Base-by-base conservation (phyloP, 2,329 filamentous ascomycete species). In the Apiospora arundinis region DNA sequence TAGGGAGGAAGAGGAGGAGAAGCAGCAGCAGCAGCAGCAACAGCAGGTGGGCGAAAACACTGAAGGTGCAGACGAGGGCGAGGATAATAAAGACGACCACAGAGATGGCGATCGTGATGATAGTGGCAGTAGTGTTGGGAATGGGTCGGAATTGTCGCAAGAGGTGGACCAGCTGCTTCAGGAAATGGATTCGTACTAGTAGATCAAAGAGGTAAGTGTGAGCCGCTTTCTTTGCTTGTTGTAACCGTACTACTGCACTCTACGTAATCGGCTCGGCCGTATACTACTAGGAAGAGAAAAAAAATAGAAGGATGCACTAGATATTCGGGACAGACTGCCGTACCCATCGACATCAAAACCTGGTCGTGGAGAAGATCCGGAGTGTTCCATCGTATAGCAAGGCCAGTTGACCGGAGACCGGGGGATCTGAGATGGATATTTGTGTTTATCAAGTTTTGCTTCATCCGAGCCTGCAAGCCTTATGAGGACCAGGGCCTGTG, bases 341-440 rank as follows among this genome's bases (percentile, higher is more conserved):
- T 63, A 63, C 21, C 56, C 56, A 63, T 63, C 28, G 32, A 40
- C 4, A n/a, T n/a, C 7, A 63, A 63, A 40, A 63, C 56, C 56
- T 63, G 56, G 56, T 63, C 56, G 32, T 40, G 56, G 56, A 63
- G 56, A 63, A 63, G 56, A 63, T 63, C 56, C 56, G 56, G 56
- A 63, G 56, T 63, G 56, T 63, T 63, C 56, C 52, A 60, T 45
- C 42, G 52, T 37, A 60, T 60, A 60, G 32, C 52, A 37, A 32
- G 52, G 52, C 52, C 28, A 37, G 28, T 32, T 32, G 48, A 32
- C 52, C 16, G 49, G 21, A n/a, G n/a, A n/a, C n/a, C 14, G 52
- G 52, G 52, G 52, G 52, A 60, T 60, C 52, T 60, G 52, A 60
- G 32, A 60, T 60, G 52, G 52, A 60, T 60, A 32, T 60, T 25